Conservation (phyloP, 2,329 filamentous ascomycete genomes). For the Pestalotiopsis sp. region DNA sequence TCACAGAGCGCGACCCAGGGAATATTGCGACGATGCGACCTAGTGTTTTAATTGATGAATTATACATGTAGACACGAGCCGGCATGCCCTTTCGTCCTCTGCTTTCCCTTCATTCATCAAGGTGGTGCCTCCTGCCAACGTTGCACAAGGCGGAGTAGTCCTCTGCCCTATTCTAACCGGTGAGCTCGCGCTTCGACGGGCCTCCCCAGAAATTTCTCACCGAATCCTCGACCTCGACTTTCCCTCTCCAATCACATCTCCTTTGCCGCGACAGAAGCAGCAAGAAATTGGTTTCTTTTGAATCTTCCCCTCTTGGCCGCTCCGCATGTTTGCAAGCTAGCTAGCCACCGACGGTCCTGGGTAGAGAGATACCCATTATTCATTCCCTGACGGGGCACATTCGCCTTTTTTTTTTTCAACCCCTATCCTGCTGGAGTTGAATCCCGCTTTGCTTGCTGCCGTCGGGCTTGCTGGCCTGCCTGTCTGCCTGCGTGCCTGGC, state of each 20-base stretch:
- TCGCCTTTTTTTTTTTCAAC: constrained; percentile 7
- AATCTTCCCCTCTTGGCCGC: constrained; percentile 11
- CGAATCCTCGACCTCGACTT: constrained; percentile 9
- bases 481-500: not conserved
- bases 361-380: not conserved
- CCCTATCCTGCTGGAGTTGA: constrained; percentile 4
- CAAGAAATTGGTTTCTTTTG: constrained; percentile 5
- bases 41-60: constrained; percentile 12
- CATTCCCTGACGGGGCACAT: not conserved
- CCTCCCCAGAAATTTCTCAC: constrained; percentile 12
- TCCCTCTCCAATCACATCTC: constrained; percentile 14
- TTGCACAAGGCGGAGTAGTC: constrained; percentile 12
- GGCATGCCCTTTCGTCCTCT: constrained; percentile 1
- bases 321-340: constrained; percentile 13
- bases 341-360: not conserved
- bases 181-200: constrained; percentile 8
- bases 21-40: constrained; percentile 5
- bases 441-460: not conserved
- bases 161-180: constrained; percentile 13
- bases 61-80: constrained; percentile 11
- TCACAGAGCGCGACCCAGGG: constrained; percentile 1
- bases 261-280: constrained; percentile 5
- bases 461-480: not conserved
- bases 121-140: constrained; percentile 9
- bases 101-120: constrained; percentile 10